phyloP scores from a whole-genome alignment of 371 early-diverging fungal genomes.

The Capillidium heterosporum region DNA sequence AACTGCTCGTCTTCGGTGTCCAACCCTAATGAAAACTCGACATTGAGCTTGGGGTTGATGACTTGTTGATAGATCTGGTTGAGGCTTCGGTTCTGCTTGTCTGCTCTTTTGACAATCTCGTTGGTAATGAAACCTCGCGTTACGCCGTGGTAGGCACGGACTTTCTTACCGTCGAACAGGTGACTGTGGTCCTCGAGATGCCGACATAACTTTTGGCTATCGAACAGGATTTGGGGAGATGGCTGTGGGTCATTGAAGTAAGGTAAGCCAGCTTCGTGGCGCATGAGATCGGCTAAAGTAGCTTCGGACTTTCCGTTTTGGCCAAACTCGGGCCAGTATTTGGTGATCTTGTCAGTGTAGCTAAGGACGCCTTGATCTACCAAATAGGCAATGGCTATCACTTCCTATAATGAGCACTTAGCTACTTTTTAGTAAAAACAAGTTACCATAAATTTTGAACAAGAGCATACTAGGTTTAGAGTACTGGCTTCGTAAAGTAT shows the following conservation, averaged over 20 bases:
- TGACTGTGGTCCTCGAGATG: constrained; percentile 42
- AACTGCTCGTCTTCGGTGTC: background rate
- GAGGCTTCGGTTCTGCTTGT: constrained; percentile 28
- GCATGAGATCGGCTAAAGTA: constrained; percentile 34
- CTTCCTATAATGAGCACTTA: background rate
- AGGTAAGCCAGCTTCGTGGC: constrained; percentile 40
- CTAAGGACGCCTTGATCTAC: constrained; percentile 33
- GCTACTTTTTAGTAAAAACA: background rate
- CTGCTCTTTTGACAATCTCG: constrained; percentile 40
- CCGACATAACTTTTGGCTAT: constrained; percentile 13
- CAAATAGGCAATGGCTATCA: constrained; percentile 30
- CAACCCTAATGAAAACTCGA: constrained; percentile 24
- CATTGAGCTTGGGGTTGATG: constrained; percentile 16
- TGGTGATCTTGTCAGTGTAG: constrained; percentile 28
- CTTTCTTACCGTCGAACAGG: constrained; percentile 26
- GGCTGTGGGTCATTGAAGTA: constrained; percentile 24
- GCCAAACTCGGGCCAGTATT: constrained; percentile 63
- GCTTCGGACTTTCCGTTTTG: constrained; percentile 52
- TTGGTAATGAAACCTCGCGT: constrained; percentile 53
- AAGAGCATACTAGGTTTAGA: background rate
- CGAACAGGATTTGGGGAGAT: constrained; percentile 11
- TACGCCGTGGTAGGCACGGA: constrained; percentile 38
- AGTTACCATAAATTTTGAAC: constrained; percentile 15
- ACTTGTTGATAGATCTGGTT: constrained; percentile 33
- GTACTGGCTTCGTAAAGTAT: constrained; percentile 26